A percentile compares a stretch with the other conserved stretches of the same genome.
Conservation (phyloP, 1,284 basidiomycete species). For the Trichosporon sp. region DNA sequence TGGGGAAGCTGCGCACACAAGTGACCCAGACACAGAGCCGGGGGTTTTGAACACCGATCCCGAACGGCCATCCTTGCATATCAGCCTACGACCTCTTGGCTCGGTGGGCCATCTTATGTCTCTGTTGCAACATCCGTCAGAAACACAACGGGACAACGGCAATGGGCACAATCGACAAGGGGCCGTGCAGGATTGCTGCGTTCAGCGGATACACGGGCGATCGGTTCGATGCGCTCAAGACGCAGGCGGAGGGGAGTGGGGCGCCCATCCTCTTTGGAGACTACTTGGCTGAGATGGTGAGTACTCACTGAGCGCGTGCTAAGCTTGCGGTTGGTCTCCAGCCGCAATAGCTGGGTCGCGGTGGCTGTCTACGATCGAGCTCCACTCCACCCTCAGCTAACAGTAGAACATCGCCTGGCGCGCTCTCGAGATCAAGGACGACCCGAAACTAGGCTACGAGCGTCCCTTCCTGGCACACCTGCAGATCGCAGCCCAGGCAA, state of each 20-base stretch:
- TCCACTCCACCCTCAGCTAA: too few relatives aligned
- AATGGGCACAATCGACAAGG: constrained; percentile 13
- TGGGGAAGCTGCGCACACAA: not conserved
- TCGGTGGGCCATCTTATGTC: not conserved
- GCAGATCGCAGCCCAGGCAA: constrained; percentile 25
- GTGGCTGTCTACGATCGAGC: too few relatives aligned
- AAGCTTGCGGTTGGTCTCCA: too few relatives aligned
- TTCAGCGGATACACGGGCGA: constrained; percentile 32
- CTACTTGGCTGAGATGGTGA: constrained; percentile 34
- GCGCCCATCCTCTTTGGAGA: constrained; percentile 32
- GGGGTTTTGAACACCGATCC: constrained; percentile 6
- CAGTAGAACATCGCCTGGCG: constrained; percentile 34
- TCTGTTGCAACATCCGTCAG: not conserved
- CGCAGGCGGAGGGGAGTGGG: constrained; percentile 25
- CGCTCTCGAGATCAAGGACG: constrained; percentile 32
- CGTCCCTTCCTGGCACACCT: constrained; percentile 33
- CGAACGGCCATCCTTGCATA: not conserved
- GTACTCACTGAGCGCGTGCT: not conserved
- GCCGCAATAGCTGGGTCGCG: too few relatives aligned
- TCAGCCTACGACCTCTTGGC: not conserved
- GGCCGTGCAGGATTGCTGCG: constrained; percentile 30
- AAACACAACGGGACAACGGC: not conserved
- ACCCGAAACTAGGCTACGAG: constrained; percentile 35
- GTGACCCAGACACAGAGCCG: not conserved
- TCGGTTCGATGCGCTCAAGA: constrained; percentile 25